Evolutionary conservation across 495 filamentous ascomycete species (phyloP), one percentile per base, ranked within the genome.

Genomic region (Coniosporium apollinis): DNA sequence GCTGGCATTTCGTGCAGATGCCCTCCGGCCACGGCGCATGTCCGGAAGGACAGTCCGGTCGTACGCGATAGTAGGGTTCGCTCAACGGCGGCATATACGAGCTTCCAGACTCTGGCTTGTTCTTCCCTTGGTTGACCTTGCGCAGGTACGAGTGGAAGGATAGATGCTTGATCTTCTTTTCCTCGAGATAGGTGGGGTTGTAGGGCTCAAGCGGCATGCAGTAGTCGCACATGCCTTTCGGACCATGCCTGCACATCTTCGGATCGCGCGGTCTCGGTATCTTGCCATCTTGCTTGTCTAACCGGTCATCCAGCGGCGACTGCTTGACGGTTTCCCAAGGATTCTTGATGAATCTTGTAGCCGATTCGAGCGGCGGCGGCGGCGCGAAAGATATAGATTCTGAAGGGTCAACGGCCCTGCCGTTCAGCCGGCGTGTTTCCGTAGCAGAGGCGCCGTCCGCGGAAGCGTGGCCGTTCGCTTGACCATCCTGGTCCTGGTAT

Each of bases 1-100:
- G 89, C 50, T 99, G 89, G 50, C 89, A 99, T 55, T 96, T 99
- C 28, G 84, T 91, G 60, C 89, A 99, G 43, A 99, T 96, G n/a
- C 89, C 89, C 44, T 87, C 84, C 11, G 89, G 89, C 78, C 87
- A 99, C 28, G 73, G 68, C 1, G 82, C 76, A 53, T 99, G 89
- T 4, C 89, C 87, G 3, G 86, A 83, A 4, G 89, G 87, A 48
- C 89, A 99, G 48, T 93, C 72, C 19, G 66, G 72, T 51, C 70
- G 78, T 31, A 99, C 85, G 30, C 89, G 72, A 54, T 83, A 94
- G 54, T 82, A 94, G 2, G 87, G 91, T 53, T 99, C 89, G 43
- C 70, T 84, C 4, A 99, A 69, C 0, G 89, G 89, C 5, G 91
- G 89, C 68, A 99, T 94, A 56, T 82, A 99, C 13, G 91, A 96